Percentiles rank a stretch among this genome's conserved stretches.
Evolutionary conservation across 106 monocot genomes (phyloP).

Genomic region (Acanthochlamys bracteata): DNA sequence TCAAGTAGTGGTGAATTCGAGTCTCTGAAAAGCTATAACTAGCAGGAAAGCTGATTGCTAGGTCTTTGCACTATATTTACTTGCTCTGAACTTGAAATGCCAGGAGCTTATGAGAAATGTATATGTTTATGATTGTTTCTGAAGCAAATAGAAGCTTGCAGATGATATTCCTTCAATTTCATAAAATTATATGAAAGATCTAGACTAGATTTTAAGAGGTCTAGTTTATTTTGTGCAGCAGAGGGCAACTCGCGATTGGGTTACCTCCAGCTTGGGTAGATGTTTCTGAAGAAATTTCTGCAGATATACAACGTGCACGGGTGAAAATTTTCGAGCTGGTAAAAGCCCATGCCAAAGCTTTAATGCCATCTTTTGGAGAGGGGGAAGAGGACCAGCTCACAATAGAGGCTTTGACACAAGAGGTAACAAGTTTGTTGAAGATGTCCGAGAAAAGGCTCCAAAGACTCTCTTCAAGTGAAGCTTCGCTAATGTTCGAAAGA

Average conservation of each 20-base stretch:
- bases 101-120: not conserved
- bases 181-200: not conserved
- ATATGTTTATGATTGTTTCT: not conserved
- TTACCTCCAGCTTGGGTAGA: constrained; percentile 98
- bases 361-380: constrained; percentile 98
- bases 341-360: constrained; percentile 81
- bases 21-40: too few relatives aligned
- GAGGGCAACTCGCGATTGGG: constrained; percentile 57
- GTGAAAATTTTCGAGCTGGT: constrained; percentile 77
- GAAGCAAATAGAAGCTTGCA: not conserved
- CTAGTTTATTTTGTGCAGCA: constrained; percentile 31
- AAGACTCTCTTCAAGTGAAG: constrained; percentile 51
- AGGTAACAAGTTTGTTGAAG: constrained; percentile 69
- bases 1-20: too few relatives aligned
- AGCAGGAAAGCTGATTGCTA: too few relatives aligned
- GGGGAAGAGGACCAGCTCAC: constrained; percentile 67
- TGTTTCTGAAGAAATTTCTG: constrained; percentile 80
- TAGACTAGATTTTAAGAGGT: not conserved
- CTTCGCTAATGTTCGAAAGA: constrained; percentile 79
- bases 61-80: too few relatives aligned
- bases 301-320: constrained; percentile 74
- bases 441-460: constrained; percentile 77
- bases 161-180: not conserved
- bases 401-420: constrained; percentile 81
- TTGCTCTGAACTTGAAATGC: too few relatives aligned